Percentiles rank a stretch among this genome's conserved stretches.
phyloP scores from a whole-genome alignment of 208 protist species.

The Trypanosomatidae sp. region DNA sequence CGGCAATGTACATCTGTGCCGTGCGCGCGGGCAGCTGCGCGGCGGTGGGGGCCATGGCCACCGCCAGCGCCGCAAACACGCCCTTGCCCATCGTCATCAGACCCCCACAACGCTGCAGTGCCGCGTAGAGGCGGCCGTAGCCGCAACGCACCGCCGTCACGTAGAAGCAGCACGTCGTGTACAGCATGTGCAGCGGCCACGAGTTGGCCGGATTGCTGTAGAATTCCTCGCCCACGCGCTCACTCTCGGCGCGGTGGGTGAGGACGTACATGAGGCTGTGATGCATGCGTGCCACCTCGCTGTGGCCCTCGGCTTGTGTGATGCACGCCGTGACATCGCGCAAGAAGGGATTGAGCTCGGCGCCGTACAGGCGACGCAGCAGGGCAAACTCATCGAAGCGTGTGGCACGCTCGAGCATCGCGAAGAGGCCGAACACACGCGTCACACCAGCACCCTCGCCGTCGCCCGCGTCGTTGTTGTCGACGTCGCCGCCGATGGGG shows the following conservation, averaged over 20 bases:
- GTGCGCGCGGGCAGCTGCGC: slow-evolving; percentile 20
- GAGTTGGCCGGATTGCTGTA: slow-evolving; percentile 43
- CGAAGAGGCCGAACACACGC: slow-evolving; percentile 50
- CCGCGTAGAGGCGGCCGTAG: slow-evolving; percentile 18
- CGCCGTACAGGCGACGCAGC: slow-evolving; percentile 17
- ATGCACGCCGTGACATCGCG: slow-evolving; percentile 7
- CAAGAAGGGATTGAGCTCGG: slow-evolving; percentile 25
- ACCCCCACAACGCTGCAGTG: slow-evolving; percentile 16
- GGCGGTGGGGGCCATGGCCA: slow-evolving; percentile 42
- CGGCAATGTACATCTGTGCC: slow-evolving; percentile 37
- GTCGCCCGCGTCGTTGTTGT: not conserved
- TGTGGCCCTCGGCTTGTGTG: slow-evolving; percentile 1
- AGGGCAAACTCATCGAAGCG: slow-evolving; percentile 29
- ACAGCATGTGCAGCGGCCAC: slow-evolving; percentile 65
- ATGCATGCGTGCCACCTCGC: slow-evolving; percentile 11
- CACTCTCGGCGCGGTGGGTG: slow-evolving; percentile 5
- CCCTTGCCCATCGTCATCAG: slow-evolving; percentile 49
- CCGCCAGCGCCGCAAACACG: slow-evolving; percentile 49
- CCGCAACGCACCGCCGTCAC: slow-evolving; percentile 31
- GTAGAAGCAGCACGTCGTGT: slow-evolving; percentile 49
- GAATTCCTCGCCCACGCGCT: slow-evolving; percentile 30
- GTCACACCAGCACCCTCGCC: not conserved
- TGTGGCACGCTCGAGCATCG: slow-evolving; percentile 29
- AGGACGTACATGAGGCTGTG: slow-evolving; percentile 17
- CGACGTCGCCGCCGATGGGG: not conserved